phyloP scores from a whole-genome alignment of 176 grass and related monocot genomes.

The Hsuehochloa calcarea region DNA sequence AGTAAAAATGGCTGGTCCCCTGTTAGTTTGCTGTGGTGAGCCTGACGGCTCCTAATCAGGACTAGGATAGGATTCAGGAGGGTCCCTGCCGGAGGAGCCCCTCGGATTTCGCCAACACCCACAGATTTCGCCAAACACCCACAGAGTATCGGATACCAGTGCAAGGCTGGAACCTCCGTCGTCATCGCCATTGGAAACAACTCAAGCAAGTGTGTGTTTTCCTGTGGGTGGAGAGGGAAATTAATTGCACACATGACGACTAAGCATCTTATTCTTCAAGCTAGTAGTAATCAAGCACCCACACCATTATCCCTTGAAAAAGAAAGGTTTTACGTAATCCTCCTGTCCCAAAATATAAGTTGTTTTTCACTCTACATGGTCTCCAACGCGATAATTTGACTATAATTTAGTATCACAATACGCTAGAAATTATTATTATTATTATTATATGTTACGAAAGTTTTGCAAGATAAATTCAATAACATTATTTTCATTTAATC shows the following conservation, averaged over 20 bases:
- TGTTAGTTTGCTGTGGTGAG: too few species aligned
- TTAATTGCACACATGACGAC: not conserved
- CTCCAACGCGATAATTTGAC: too few species aligned
- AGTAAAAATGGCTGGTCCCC: too few species aligned
- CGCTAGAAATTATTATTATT: too few species aligned
- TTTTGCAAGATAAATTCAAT: too few species aligned
- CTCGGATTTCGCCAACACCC: not conserved
- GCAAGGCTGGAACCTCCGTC: not conserved
- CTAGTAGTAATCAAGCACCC: not conserved
- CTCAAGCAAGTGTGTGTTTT: not conserved
- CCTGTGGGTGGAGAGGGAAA: not conserved
- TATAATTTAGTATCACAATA: too few species aligned
- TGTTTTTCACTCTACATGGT: too few species aligned
- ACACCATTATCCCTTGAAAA: not conserved
- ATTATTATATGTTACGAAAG: too few species aligned
- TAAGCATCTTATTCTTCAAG: not conserved
- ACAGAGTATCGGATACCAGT: not conserved
- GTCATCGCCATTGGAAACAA: not conserved
- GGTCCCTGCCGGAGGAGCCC: not conserved
- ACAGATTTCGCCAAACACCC: not conserved
- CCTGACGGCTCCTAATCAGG: not conserved
- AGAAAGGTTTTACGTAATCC: not conserved
- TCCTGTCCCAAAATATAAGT: too few species aligned
- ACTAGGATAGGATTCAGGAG: not conserved
- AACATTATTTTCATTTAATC: too few species aligned